These are phyloP conservation scores for Aphanomyces euteiches DNA, from an alignment of 352 stramenopile species.

Conservation along the genomic window DNA sequence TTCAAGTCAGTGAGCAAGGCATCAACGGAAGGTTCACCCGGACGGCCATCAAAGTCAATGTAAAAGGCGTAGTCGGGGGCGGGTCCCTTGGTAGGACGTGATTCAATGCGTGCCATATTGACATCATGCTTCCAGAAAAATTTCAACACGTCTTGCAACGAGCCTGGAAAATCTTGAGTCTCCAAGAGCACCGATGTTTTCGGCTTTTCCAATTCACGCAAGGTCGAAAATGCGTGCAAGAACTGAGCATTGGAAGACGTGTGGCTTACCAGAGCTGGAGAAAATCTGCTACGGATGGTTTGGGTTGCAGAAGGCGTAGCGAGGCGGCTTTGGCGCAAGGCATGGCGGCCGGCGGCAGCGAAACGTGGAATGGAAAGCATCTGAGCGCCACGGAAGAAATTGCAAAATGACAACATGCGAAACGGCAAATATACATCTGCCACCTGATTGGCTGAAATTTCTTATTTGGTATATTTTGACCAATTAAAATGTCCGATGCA, in stretches of 20 bases:
- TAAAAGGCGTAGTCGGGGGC: constrained; percentile 90
- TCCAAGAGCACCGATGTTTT: constrained; percentile 80
- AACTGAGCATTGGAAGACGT: background rate
- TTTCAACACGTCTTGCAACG: constrained; percentile 92
- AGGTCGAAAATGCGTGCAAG: background rate
- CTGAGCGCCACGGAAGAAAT: background rate
- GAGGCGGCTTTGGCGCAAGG: background rate
- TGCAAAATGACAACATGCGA: background rate
- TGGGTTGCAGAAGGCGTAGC: background rate
- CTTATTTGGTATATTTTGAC: background rate
- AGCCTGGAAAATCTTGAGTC: constrained; percentile 65
- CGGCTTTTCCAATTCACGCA: constrained; percentile 19
- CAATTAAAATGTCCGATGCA: constrained; percentile 9
- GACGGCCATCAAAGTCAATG: constrained; percentile 88
- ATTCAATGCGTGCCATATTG: constrained; percentile 97
- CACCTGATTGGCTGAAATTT: background rate
- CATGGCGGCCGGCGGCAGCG: background rate
- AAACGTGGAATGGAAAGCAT: background rate
- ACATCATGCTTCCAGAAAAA: constrained; percentile 98
- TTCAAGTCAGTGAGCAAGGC: constrained; percentile 83
- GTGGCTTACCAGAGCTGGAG: background rate
- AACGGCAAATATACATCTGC: background rate
- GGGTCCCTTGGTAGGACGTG: constrained; percentile 80
- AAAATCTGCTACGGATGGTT: background rate
- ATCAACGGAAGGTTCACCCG: constrained; percentile 74